Evolutionary conservation across 768 basidiomycete species (phyloP), one percentile per base, ranked within the genome.

Genomic region (Suillus hirtellus): DNA sequence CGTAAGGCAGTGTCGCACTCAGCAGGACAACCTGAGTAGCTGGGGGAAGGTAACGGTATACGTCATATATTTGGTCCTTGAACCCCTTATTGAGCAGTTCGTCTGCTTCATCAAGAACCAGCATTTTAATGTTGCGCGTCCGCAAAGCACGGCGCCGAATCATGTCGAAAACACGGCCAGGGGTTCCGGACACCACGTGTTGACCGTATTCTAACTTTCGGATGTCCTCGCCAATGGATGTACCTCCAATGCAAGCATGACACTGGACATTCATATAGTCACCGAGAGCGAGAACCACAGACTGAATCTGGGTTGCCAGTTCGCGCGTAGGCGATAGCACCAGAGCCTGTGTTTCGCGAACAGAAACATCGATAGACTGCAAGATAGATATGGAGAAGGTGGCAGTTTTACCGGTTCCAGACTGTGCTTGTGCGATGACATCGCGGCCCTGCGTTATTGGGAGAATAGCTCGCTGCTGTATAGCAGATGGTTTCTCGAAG

Each of bases 251-350:
- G 77, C 96, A 97, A 50, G 95, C 96, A 75, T 98, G 95, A 77
- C 96, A 99, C 73, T 97, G 95, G 64, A 99, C 93, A 74, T 97
- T 97, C 96, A 98, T 96, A 77, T 98, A 98, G 82, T 99, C 96
- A 56, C 96, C 96, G 40, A 99, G 80, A 34, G 96, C 96, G 63
- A 98, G 86, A 37, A 99, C 88, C 67, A 98, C 96, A 56, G 93
- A 96, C 77, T 98, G 96, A 71, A 97, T 99, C 81, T 98, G 96
- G n/a, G 95, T 95, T 24, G 96, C 96, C 63, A 99, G 84, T 80
- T 99, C 96, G 67, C 96, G 92, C n/a, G 96, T 99, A 4, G 96
- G 96, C 7, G 96, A 97, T 42, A 99, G 85, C 63, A 99, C 90
- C 59, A 99, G 89, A 0, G 95, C 96, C 77, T 99, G 96, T 3